Evolutionary conservation across 768 basidiomycete genomes (phyloP).

Genomic region (Trametes elegans): DNA sequence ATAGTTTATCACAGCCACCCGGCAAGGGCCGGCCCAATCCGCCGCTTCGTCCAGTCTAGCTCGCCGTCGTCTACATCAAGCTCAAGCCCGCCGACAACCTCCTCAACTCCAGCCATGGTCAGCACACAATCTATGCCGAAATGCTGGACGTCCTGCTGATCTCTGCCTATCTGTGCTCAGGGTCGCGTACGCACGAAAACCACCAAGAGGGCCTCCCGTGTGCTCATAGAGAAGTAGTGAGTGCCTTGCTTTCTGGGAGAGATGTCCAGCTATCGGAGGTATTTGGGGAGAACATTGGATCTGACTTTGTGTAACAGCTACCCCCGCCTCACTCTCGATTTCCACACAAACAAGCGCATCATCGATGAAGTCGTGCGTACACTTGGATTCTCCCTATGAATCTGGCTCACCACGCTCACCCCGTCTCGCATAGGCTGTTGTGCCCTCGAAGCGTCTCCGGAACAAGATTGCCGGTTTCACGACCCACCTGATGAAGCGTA

Average conservation of each 20-base stretch:
- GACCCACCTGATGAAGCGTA: conserved; percentile 99
- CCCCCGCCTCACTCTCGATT: conserved; percentile 98
- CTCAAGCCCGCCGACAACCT: conserved; percentile 27
- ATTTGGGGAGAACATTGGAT: not conserved
- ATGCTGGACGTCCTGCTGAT: not conserved
- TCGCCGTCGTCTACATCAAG: conserved; percentile 23
- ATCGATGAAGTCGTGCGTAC: conserved; percentile 91
- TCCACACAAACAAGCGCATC: conserved; percentile 99
- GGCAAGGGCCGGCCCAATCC: conserved; percentile 27
- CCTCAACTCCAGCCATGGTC: conserved; percentile 17
- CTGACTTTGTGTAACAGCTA: conserved; percentile 54
- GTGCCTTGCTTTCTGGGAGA: conserved; percentile 29
- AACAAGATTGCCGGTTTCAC: conserved; percentile 99
- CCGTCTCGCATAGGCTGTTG: conserved; percentile 58
- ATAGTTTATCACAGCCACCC: conserved; percentile 36
- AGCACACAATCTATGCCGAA: conserved; percentile 4
- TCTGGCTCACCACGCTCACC: not conserved
- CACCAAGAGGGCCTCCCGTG: conserved; percentile 98
- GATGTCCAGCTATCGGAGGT: not conserved
- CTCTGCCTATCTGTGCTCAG: conserved; percentile 40
- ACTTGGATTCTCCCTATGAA: not conserved
- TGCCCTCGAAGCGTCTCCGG: conserved; percentile 97
- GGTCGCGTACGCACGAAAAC: conserved; percentile 99
- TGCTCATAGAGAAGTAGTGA: conserved; percentile 99
- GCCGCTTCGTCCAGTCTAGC: conserved; percentile 9